Conservation (phyloP, 306 rosid genomes). For the Mucuna pruriens region DNA sequence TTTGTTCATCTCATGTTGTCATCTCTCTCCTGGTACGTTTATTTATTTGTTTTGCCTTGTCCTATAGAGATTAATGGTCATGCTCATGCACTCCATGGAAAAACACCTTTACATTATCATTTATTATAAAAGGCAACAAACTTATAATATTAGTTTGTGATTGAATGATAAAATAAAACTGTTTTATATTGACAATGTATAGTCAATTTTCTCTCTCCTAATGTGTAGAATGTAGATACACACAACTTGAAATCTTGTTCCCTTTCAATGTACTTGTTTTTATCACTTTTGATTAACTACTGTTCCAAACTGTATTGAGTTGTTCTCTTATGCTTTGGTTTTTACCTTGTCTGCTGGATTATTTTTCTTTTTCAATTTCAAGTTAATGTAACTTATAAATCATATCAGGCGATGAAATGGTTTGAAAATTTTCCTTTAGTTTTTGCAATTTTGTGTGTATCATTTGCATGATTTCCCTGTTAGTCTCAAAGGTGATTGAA, state of each 20-base stretch:
- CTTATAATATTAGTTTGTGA: too few species aligned
- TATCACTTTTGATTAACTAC: background rate
- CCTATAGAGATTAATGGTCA: too few species aligned
- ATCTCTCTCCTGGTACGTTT: background rate
- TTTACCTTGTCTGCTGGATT: background rate
- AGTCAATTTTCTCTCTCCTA: too few species aligned
- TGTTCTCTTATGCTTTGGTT: background rate
- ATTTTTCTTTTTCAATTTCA: background rate
- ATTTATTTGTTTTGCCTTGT: background rate
- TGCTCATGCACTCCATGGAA: too few species aligned
- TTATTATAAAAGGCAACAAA: too few species aligned
- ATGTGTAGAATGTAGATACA: background rate
- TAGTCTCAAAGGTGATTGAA: background rate
- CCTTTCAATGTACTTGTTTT: background rate
- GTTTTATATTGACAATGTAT: too few species aligned
- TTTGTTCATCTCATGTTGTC: background rate
- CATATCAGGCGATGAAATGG: constrained; percentile 5
- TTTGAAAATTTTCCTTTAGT: background rate
- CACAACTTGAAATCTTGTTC: background rate
- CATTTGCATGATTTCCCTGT: background rate
- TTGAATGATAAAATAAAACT: too few species aligned
- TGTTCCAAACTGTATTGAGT: background rate
- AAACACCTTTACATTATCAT: too few species aligned
- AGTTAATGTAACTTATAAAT: background rate
- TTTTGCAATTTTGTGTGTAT: background rate